Evolutionary conservation across 2,329 filamentous ascomycete species (phyloP).

Genomic region (Clonostachys rhizophaga): DNA sequence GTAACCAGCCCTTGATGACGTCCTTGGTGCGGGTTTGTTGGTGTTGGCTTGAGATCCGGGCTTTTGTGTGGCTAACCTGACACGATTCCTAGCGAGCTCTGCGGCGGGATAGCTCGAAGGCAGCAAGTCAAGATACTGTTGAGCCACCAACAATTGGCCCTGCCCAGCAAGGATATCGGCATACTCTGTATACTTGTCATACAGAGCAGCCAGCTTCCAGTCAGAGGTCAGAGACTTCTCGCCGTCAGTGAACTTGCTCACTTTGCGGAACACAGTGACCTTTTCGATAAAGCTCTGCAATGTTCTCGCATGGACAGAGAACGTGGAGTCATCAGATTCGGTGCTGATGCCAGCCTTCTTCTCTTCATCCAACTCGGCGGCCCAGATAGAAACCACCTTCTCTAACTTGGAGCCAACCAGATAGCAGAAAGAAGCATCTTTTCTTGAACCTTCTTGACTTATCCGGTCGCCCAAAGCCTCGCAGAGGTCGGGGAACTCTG

Average conservation of each 20-base stretch:
- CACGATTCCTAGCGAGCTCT: constrained; percentile 78
- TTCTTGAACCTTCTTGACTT: constrained; percentile 69
- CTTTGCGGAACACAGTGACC: constrained; percentile 92
- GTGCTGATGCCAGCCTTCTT: constrained; percentile 72
- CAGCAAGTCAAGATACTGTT: constrained; percentile 87
- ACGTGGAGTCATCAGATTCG: constrained; percentile 69
- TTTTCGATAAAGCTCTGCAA: constrained; percentile 97
- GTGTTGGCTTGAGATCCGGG: constrained; percentile 15
- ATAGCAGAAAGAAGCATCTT: constrained; percentile 96
- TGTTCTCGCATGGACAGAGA: constrained; percentile 84
- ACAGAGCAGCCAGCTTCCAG: constrained; percentile 86
- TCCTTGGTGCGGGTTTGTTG: constrained; percentile 7
- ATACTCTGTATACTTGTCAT: constrained; percentile 95
- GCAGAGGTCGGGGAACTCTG: constrained; percentile 90
- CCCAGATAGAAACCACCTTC: constrained; percentile 95
- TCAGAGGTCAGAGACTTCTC: constrained; percentile 68
- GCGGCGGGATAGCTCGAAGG: constrained; percentile 81
- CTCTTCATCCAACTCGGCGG: constrained; percentile 79
- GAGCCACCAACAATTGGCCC: constrained; percentile 79
- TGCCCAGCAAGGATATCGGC: constrained; percentile 91
- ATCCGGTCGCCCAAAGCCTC: constrained; percentile 92
- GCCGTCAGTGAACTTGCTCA: constrained; percentile 82
- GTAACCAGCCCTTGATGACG: no score
- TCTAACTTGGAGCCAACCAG: constrained; percentile 93
- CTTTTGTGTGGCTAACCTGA: constrained; percentile 74